These are phyloP conservation scores for Rhizopogon rudus DNA, from an alignment of 768 basidiomycete genomes.

Conservation along the genomic window DNA sequence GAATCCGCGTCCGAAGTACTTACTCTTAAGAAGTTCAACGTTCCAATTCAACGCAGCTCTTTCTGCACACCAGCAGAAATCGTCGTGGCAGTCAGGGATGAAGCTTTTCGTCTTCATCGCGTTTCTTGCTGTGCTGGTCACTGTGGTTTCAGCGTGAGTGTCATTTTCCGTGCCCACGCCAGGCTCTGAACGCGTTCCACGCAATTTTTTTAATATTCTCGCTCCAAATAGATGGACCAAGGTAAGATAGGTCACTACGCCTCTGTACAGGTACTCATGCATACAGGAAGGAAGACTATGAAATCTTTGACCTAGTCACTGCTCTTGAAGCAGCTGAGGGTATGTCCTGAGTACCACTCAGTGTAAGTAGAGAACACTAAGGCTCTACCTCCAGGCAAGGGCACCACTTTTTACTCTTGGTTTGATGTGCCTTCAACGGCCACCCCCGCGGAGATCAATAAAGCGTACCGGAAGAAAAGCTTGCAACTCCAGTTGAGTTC, in stretches of 20 bases:
- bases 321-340: constrained; percentile 81
- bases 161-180: background rate
- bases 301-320: constrained; percentile 91
- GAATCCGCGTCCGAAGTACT: background rate
- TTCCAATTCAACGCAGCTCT: no score
- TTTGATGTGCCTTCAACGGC: constrained; percentile 77
- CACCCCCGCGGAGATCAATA: constrained; percentile 69
- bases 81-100: constrained; percentile 33
- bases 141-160: constrained; percentile 57
- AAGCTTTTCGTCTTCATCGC: constrained; percentile 41
- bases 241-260: constrained; percentile 29
- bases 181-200: background rate
- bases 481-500: constrained; percentile 75
- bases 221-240: constrained; percentile 61
- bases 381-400: constrained; percentile 51
- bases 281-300: constrained; percentile 74
- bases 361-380: background rate
- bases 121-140: constrained; percentile 47
- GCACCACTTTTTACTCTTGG: constrained; percentile 95
- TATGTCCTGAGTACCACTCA: constrained; percentile 15
- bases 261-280: constrained; percentile 1
- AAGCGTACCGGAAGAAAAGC: constrained; percentile 90
- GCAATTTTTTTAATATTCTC: background rate
- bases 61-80: background rate
- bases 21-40: background rate